phyloP scores from a whole-genome alignment of 805 yeast species.

The Kregervanrija fluxuum region DNA sequence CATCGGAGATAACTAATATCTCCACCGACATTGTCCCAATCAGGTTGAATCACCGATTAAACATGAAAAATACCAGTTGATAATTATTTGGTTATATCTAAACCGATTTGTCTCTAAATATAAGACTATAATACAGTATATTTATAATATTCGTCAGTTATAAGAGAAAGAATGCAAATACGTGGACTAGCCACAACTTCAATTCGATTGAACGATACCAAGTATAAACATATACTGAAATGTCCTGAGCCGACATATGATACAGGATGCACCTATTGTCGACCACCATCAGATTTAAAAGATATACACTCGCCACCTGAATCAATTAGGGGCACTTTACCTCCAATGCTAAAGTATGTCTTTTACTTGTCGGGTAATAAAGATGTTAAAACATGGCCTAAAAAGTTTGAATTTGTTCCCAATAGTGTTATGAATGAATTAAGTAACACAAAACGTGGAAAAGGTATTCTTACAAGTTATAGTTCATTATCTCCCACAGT shows the following conservation, averaged over 20 bases:
- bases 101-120: too few species aligned
- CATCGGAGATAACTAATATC: too few species aligned
- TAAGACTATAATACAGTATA: too few species aligned
- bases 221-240: conserved; percentile 4
- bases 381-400: conserved; percentile 36
- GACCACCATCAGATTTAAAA: conserved; percentile 23
- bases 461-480: conserved; percentile 7
- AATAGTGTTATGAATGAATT: conserved; percentile 30
- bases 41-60: too few species aligned
- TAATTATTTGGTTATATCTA: too few species aligned
- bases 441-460: conserved; percentile 7
- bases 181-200: too few species aligned
- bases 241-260: conserved; percentile 49
- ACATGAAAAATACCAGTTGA: too few species aligned
- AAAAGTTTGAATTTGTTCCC: conserved; percentile 43
- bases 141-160: too few species aligned
- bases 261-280: conserved; percentile 59
- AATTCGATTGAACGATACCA: too few species aligned
- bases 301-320: conserved; percentile 5
- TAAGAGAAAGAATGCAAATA: too few species aligned
- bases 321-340: conserved; percentile 41
- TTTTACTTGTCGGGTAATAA: conserved; percentile 40
- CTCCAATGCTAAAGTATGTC: conserved; percentile 48
- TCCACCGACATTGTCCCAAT: too few species aligned
- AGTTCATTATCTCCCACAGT: conserved; percentile 3